phyloP scores from a whole-genome alignment of 2,329 filamentous ascomycete genomes.

The Claviceps humidiphila region DNA sequence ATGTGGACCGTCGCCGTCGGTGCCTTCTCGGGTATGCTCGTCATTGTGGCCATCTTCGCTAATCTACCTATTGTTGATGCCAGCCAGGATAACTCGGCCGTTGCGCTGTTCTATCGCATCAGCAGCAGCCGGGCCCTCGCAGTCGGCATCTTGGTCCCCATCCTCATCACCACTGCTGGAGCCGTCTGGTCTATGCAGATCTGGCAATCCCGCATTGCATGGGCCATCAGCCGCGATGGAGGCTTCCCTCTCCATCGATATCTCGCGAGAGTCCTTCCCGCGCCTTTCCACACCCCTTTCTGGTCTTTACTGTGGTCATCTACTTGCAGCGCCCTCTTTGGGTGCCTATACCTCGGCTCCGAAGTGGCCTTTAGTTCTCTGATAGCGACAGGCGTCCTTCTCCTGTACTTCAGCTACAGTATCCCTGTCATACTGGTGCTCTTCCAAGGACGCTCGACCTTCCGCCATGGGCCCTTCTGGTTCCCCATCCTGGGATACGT shows the following conservation, averaged over 20 bases:
- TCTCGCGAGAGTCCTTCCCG: slow-evolving; percentile 11
- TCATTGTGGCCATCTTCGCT: slow-evolving; percentile 11
- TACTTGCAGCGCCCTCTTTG: slow-evolving; percentile 13
- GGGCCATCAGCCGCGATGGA: slow-evolving; percentile 15
- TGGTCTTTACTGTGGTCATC: slow-evolving; percentile 15
- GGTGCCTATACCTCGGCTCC: slow-evolving; percentile 15
- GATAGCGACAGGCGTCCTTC: slow-evolving; percentile 13
- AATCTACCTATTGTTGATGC: slow-evolving; percentile 10
- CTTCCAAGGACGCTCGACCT: slow-evolving; percentile 11
- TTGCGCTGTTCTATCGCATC: slow-evolving; percentile 12
- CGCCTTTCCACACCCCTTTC: slow-evolving; percentile 13
- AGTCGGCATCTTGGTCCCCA: slow-evolving; percentile 12
- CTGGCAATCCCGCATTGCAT: slow-evolving; percentile 17
- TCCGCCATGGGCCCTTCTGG: slow-evolving; percentile 17
- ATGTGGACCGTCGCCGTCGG: slow-evolving; percentile 14
- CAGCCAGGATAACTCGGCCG: slow-evolving; percentile 10
- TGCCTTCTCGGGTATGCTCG: slow-evolving; percentile 10
- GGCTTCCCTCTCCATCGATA: slow-evolving; percentile 13
- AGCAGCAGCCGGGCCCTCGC: slow-evolving; percentile 12
- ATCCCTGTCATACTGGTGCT: slow-evolving; percentile 14
- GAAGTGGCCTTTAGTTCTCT: slow-evolving; percentile 16
- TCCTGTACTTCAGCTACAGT: slow-evolving; percentile 16
- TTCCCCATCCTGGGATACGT: slow-evolving; percentile 12
- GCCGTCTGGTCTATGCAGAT: slow-evolving; percentile 16
- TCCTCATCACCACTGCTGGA: slow-evolving; percentile 12